These are phyloP conservation scores for Fusarium floridanum DNA, from an alignment of 2,329 filamentous ascomycete species.

Conservation along the genomic window DNA sequence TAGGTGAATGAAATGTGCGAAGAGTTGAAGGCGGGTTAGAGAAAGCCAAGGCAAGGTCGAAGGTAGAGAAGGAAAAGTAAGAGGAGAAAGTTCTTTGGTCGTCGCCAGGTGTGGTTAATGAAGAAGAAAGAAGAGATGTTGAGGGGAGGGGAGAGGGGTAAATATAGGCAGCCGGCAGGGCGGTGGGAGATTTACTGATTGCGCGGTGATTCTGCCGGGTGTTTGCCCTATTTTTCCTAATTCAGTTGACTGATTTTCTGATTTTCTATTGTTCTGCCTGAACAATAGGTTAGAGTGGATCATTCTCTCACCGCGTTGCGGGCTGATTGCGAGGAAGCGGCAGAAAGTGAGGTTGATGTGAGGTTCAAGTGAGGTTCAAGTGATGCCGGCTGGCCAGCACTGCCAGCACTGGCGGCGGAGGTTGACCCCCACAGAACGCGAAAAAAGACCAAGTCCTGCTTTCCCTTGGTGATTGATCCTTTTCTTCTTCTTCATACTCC, in stretches of 20 bases:
- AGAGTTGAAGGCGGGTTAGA: neutral
- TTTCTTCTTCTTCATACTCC: neutral
- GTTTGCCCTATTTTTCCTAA: neutral
- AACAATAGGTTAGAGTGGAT: neutral
- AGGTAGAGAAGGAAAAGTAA: neutral
- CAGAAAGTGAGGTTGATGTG: neutral
- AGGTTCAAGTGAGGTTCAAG: neutral
- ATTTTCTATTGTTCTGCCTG: neutral
- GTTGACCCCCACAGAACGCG: neutral
- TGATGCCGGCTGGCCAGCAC: constrained; percentile 3
- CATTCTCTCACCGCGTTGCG: neutral
- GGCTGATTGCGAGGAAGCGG: neutral
- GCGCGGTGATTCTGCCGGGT: neutral
- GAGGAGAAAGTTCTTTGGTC: neutral
- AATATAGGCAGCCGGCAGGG: constrained; percentile 21
- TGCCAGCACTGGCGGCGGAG: neutral
- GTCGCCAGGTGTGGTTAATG: neutral
- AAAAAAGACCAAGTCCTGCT: neutral
- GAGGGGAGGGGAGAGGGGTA: neutral
- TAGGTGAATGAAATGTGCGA: neutral
- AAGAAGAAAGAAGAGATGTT: neutral
- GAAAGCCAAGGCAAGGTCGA: neutral
- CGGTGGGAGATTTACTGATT: neutral
- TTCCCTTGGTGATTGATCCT: neutral
- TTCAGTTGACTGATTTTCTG: neutral